Conservation (phyloP, 768 basidiomycete genomes). For the Holtermannia corniformis region DNA sequence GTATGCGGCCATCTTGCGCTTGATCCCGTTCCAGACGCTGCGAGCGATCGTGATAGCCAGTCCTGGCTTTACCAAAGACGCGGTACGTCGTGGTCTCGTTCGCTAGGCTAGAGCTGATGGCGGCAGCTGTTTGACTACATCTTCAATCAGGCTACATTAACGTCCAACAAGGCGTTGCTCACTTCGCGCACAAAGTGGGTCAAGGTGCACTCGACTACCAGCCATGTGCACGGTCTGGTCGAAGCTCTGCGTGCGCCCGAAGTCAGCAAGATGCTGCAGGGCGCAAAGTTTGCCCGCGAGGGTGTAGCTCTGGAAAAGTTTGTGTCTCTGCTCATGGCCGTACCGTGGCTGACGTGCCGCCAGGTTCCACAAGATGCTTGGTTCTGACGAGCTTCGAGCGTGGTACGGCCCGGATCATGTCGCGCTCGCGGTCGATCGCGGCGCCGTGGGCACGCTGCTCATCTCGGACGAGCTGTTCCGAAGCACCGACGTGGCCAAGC, state of each 20-base stretch:
- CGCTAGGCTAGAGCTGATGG: not conserved
- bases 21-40: constrained; percentile 75
- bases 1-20: constrained; percentile 76
- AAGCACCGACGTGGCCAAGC: constrained; percentile 62
- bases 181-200: constrained; percentile 73
- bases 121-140: constrained; percentile 57
- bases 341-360: constrained; percentile 3
- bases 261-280: constrained; percentile 46
- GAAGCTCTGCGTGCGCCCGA: constrained; percentile 93
- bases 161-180: constrained; percentile 73
- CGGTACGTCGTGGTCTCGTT: constrained; percentile 45
- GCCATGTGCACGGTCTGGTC: constrained; percentile 90
- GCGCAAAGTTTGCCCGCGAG: constrained; percentile 89
- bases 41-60: constrained; percentile 92
- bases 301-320: constrained; percentile 84
- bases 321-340: constrained; percentile 11
- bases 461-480: constrained; percentile 93
- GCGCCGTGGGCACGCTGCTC: constrained; percentile 84
- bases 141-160: constrained; percentile 62
- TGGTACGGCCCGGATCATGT: constrained; percentile 99
- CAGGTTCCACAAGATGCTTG: constrained; percentile 98
- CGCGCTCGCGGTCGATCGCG: constrained; percentile 76
- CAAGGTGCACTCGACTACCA: constrained; percentile 81
- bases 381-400: constrained; percentile 83
- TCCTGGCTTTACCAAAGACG: constrained; percentile 90